Conservation (phyloP, 345 rosid species). For the Citrus maxima region DNA sequence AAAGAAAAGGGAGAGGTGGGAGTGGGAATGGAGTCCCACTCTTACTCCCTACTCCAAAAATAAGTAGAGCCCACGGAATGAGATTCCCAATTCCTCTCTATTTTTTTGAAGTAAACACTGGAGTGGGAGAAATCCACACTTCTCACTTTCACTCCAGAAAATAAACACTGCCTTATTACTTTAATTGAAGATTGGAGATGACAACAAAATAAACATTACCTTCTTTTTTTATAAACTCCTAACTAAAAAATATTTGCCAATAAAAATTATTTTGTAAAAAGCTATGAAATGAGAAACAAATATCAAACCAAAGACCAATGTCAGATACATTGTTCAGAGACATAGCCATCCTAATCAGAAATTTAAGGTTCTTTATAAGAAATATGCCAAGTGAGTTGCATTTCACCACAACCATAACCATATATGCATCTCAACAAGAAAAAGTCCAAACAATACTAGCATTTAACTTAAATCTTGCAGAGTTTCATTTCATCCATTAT, state of each 20-base stretch:
- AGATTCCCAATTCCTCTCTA: no score
- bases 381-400: background rate
- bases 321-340: background rate
- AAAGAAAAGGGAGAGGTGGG: no score
- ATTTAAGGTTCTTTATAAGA: no score
- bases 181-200: no score
- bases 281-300: background rate
- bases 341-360: background rate
- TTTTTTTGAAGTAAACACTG: no score
- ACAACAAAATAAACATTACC: no score
- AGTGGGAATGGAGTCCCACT: no score
- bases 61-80: accelerated
- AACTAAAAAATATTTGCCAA: background rate
- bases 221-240: no score
- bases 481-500: background rate
- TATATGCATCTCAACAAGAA: background rate
- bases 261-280: background rate
- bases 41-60: no score
- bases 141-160: no score
- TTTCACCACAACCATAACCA: background rate
- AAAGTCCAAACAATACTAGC: background rate
- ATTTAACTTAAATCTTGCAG: background rate
- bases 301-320: background rate
- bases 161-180: no score
- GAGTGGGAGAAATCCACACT: no score